Evolutionary conservation across 2,329 filamentous ascomycete genomes (phyloP), one percentile per base, ranked within the genome.

Genomic region (Xylariaceae sp.): DNA sequence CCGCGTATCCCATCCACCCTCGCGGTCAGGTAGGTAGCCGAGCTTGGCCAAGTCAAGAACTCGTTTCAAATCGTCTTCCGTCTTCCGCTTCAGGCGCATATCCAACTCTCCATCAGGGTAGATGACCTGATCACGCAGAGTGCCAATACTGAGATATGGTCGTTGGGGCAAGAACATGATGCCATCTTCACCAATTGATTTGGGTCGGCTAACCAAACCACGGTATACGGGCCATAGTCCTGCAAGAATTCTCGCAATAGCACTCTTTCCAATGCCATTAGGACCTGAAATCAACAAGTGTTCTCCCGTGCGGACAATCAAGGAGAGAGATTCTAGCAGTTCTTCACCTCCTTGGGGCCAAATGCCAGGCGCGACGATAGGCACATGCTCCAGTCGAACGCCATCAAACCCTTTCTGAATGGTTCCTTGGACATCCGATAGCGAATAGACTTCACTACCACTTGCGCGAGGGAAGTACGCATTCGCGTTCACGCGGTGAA

Each of bases 101-200:
- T 99, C 94, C 48, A 92, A 79, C 71, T 96, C 93, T 5, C 91
- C 93, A 68, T 99, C 92, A 0, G 94, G 94, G 68, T 99, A 99
- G 71, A 97, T 97, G 69, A 99, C 91, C 76, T 99, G 95, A 69
- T 99, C 95, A 30, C 94, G 88, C 8, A 97, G 80, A 1, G 94
- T 97, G 41, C 94, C 94, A 18, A 93, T 89, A 72, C 88, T 93
- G 39, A 97, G 83, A 69, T 97, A 97, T 0, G 93, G 92, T 13
- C 93, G 83, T 73, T 99, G 94, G 0, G 94, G 94, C 9, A 99
- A 82, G 76, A 99, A 97, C 92, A 99, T 97, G 76, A 99, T 96
- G 60, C 94, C 94, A 65, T 97, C 93, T 63, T 88, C 82, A 45
- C 92, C 92, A 48, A 85, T 83, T 45, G 78, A 82, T 69, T 94